Conservation (phyloP, 441 rosid species). For the Brassica balearica region DNA sequence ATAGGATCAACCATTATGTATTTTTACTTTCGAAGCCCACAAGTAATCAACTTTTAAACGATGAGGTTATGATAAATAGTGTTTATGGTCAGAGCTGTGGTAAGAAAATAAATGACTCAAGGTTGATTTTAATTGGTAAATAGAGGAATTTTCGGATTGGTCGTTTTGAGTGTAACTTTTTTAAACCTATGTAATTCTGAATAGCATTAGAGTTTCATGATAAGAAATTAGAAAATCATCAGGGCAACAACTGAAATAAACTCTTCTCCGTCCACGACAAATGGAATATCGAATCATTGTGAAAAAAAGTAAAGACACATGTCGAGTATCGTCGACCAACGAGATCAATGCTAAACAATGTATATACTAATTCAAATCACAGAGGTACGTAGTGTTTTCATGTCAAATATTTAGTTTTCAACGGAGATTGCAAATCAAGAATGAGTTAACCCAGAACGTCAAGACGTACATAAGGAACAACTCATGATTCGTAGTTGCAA, state of each 20-base stretch:
- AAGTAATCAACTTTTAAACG: neutral
- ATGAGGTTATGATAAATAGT: neutral
- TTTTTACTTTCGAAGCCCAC: no score
- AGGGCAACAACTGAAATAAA: neutral
- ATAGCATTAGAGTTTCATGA: neutral
- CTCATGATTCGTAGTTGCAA: no score
- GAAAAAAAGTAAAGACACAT: neutral
- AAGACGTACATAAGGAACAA: no score
- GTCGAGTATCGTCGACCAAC: no score
- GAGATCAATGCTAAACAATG: no score
- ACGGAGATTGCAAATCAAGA: no score
- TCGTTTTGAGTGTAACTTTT: neutral
- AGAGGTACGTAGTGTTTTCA: no score
- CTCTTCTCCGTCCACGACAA: neutral
- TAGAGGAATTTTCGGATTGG: neutral
- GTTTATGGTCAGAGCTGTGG: neutral
- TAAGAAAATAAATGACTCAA: neutral
- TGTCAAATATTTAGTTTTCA: no score
- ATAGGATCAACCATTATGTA: no score
- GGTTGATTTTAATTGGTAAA: neutral
- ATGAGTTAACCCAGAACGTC: no score
- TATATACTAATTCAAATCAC: no score
- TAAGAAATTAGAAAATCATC: neutral
- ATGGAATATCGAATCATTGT: neutral
- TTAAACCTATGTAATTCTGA: neutral